These are phyloP conservation scores for Monilinia fructicola DNA, from an alignment of 2,329 filamentous ascomycete species.

Conservation along the genomic window DNA sequence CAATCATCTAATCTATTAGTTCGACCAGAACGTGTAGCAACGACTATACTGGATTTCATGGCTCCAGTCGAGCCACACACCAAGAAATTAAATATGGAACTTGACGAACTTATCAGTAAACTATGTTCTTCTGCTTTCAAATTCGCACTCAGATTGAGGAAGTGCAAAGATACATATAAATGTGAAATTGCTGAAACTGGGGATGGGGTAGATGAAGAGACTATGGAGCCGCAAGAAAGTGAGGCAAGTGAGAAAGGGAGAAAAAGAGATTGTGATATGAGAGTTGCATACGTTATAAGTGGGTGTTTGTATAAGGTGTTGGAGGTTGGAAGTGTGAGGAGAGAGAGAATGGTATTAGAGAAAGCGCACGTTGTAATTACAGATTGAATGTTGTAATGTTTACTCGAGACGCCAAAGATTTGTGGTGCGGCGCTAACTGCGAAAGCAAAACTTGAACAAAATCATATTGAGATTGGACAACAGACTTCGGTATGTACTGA, in stretches of 20 bases:
- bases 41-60: slow-evolving; percentile 8
- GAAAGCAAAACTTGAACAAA: neutral
- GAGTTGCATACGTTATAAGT: slow-evolving; percentile 8
- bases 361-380: slow-evolving; percentile 14
- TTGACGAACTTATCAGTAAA: neutral
- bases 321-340: neutral
- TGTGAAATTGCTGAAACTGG: slow-evolving; percentile 3
- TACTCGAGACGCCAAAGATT: neutral
- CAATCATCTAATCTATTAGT: neutral
- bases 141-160: neutral
- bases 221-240: slow-evolving; percentile 13
- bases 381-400: neutral
- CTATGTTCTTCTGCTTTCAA: slow-evolving; percentile 8
- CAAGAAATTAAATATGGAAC: slow-evolving; percentile 6
- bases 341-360: neutral
- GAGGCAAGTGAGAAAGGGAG: neutral
- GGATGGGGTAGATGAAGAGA: slow-evolving; percentile 11
- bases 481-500: neutral
- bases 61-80: neutral
- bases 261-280: neutral
- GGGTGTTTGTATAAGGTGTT: slow-evolving; percentile 1
- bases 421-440: neutral
- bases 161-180: slow-evolving; percentile 7
- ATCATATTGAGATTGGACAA: neutral
- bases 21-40: slow-evolving; percentile 1